phyloP scores from a whole-genome alignment of 208 protist species.

The Tritrichomonas foetus region DNA sequence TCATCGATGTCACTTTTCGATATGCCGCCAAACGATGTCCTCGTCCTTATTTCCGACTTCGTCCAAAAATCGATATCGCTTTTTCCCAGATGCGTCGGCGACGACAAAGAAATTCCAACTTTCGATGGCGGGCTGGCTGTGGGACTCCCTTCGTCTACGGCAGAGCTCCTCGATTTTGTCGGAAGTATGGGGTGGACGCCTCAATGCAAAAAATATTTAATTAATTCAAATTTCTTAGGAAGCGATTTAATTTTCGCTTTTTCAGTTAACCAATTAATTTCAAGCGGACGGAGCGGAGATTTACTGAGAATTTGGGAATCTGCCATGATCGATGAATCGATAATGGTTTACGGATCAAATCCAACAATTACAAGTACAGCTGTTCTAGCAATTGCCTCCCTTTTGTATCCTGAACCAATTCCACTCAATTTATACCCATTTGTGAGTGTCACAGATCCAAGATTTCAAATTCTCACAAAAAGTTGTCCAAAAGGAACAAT shows the following conservation, averaged over 20 bases:
- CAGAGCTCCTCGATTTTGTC: background rate
- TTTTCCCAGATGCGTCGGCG: background rate
- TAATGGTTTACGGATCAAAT: background rate
- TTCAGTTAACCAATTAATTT: background rate
- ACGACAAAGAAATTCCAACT: background rate
- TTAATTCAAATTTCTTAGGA: slow-evolving; percentile 27
- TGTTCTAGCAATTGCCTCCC: background rate
- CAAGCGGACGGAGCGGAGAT: background rate
- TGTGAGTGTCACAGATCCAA: background rate
- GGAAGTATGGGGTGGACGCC: background rate
- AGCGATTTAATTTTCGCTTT: background rate
- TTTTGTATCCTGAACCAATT: background rate
- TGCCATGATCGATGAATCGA: background rate
- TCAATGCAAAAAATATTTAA: slow-evolving; percentile 13
- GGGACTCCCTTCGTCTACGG: background rate
- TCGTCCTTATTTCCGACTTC: background rate
- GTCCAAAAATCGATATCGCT: background rate
- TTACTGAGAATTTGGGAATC: background rate
- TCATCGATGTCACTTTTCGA: background rate
- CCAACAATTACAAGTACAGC: background rate
- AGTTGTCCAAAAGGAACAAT: background rate
- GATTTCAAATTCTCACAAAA: background rate
- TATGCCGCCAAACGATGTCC: background rate
- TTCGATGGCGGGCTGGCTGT: background rate
- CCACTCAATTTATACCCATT: background rate